A percentile compares a stretch with the other conserved stretches of the same genome.
Evolutionary conservation across 2,329 filamentous ascomycete genomes (phyloP).

Genomic region (Gliomastix tumulicola): DNA sequence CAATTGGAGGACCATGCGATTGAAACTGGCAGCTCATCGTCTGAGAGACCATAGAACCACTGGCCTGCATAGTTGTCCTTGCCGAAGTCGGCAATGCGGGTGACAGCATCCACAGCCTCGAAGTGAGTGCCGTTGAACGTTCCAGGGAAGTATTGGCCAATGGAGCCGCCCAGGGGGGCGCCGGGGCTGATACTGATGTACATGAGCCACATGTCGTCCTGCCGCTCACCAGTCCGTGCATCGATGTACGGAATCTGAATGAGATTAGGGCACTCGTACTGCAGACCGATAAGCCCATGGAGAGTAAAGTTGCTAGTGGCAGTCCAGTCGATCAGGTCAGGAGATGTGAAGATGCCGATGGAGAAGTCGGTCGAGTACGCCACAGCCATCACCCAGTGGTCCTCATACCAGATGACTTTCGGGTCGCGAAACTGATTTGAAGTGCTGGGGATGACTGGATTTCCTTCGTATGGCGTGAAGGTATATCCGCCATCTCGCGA

Average conservation of each 20-base stretch:
- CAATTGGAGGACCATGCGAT: slow-evolving; percentile 28
- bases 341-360: slow-evolving; percentile 54
- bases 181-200: slow-evolving; percentile 50
- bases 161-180: slow-evolving; percentile 47
- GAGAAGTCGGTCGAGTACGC: slow-evolving; percentile 43
- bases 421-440: slow-evolving; percentile 57
- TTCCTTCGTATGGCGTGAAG: slow-evolving; percentile 50
- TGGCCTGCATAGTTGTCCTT: slow-evolving; percentile 28
- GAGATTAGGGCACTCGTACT: slow-evolving; percentile 60
- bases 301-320: slow-evolving; percentile 44
- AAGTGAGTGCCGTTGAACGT: slow-evolving; percentile 61
- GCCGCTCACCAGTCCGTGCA: slow-evolving; percentile 17
- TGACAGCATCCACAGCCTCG: slow-evolving; percentile 15
- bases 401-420: slow-evolving; percentile 52
- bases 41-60: slow-evolving; percentile 19
- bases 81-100: slow-evolving; percentile 22
- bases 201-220: slow-evolving; percentile 30
- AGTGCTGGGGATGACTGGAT: slow-evolving; percentile 52
- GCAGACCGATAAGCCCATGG: slow-evolving; percentile 41
- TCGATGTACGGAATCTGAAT: slow-evolving; percentile 41
- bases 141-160: slow-evolving; percentile 49
- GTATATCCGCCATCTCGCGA: slow-evolving; percentile 55
- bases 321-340: slow-evolving; percentile 52
- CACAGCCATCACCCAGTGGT: slow-evolving; percentile 51
- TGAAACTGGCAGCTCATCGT: slow-evolving; percentile 18